A percentile compares a stretch with the other conserved stretches of the same genome.
phyloP scores from a whole-genome alignment of 129 eudicot species.

The Sambucus nigra region DNA sequence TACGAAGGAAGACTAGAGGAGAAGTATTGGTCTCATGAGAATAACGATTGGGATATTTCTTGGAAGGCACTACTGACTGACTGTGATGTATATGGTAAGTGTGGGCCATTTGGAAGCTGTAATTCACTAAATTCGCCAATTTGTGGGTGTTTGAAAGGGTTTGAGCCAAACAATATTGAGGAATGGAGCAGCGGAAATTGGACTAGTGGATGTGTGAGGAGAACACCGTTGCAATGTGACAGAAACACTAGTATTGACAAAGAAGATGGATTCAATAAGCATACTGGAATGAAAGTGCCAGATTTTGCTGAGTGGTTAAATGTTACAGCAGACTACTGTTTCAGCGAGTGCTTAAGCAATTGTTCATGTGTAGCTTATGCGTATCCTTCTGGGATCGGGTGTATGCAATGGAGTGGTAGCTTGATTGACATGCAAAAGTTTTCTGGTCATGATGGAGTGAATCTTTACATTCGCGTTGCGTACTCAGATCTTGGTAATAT shows the following conservation, averaged over 20 bases:
- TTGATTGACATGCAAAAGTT: slow-evolving; percentile 18
- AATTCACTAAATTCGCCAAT: slow-evolving; percentile 15
- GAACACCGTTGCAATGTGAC: slow-evolving; percentile 17
- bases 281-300: slow-evolving; percentile 30
- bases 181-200: slow-evolving; percentile 38
- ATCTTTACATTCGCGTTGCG: slow-evolving; percentile 29
- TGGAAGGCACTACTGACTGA: not conserved
- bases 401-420: slow-evolving; percentile 28
- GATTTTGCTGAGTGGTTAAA: slow-evolving; percentile 11
- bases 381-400: slow-evolving; percentile 11
- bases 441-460: slow-evolving; percentile 7
- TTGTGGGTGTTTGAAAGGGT: slow-evolving; percentile 46
- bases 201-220: slow-evolving; percentile 42
- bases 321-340: slow-evolving; percentile 15
- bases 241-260: not conserved
- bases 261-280: slow-evolving; percentile 26
- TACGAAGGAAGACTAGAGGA: slow-evolving; percentile 10
- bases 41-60: slow-evolving; percentile 8
- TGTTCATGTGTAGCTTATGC: slow-evolving; percentile 31
- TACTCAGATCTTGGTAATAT: slow-evolving; percentile 28
- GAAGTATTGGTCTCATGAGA: slow-evolving; percentile 12
- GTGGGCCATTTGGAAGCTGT: slow-evolving; percentile 41
- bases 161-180: slow-evolving; percentile 17
- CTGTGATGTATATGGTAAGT: slow-evolving; percentile 28
- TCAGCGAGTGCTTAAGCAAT: slow-evolving; percentile 15